Evolutionary conservation across 2,329 filamentous ascomycete species (phyloP), one percentile per base, ranked within the genome.

Genomic region (Fusarium guadeloupense): DNA sequence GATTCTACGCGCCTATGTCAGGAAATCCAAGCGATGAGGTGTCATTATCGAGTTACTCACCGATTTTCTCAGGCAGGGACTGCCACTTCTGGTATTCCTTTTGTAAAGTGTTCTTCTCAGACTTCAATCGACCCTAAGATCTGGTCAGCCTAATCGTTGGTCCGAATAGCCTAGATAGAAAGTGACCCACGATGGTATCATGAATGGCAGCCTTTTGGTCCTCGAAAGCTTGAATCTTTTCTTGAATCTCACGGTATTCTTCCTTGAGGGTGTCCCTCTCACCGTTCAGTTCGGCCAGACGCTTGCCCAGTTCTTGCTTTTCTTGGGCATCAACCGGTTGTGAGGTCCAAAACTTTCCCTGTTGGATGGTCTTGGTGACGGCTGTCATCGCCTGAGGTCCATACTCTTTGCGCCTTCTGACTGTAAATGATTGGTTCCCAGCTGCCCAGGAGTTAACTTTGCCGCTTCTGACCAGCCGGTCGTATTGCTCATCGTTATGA

Each of bases 341-440:
- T 39, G 92, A 87, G 1, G 88, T 93, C 88, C 95, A 97, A 69
- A 84, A 85, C 30, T 72, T 78, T 5, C 92, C 92, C 3, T 75
- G 76, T 14, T 74, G 79, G 13, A 97, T 77, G 48, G 79, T 79
- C 30, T 81, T 84, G 13, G 90, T 87, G 19, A 82, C 80, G 1
- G 90, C 93, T 2, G 91, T 92, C 41, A 85, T 85, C 13, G 89
- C 92, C 41, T 83, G 79, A 2, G 87, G 84, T 3, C 92, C 92
- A 74, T 97, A 97, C 72, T 98, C 94, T 62, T 81, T 83, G 41
- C 94, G 88, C 14, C 90, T 86, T 6, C 81, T 82, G 45, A 95
- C 83, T 17, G 80, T 81, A 73, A 90, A 93, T 9, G 75, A 77
- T 43, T 87, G 83, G 14, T 78, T 83, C 4, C 87, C 88, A 20